These are phyloP conservation scores for Xylaria multiplex DNA, from an alignment of 2,329 filamentous ascomycete genomes.

Conservation along the genomic window DNA sequence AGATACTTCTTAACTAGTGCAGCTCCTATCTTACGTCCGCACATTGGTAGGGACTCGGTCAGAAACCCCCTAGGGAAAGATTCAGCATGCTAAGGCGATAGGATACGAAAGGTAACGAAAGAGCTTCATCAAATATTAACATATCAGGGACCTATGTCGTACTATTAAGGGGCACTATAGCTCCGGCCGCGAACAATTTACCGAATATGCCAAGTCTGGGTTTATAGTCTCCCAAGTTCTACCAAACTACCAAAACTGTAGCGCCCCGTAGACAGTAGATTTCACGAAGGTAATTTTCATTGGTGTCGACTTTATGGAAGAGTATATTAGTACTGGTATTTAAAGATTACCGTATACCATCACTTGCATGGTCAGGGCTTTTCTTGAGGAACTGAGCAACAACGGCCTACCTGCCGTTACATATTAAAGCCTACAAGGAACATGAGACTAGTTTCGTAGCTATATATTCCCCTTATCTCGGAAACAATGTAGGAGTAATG, in stretches of 20 bases:
- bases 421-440: neutral
- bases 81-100: conserved; percentile 7
- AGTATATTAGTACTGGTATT: neutral
- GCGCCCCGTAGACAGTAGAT: neutral
- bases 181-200: conserved; percentile 8
- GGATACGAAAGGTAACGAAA: neutral
- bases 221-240: neutral
- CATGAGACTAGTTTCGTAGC: neutral
- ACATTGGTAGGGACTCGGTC: neutral
- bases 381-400: neutral
- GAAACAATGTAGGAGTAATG: neutral
- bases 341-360: neutral
- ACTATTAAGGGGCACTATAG: neutral
- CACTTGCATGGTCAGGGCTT: conserved; percentile 1
- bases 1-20: neutral
- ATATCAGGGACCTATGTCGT: neutral
- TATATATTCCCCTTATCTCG: neutral
- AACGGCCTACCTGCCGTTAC: neutral
- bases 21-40: neutral
- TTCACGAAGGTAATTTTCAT: neutral
- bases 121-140: neutral
- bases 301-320: conserved; percentile 14
- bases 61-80: neutral
- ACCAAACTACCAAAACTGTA: neutral
- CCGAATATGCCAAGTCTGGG: neutral